Base-by-base conservation (phyloP, 305 asterid species). In the Fraxinus nigra region DNA sequence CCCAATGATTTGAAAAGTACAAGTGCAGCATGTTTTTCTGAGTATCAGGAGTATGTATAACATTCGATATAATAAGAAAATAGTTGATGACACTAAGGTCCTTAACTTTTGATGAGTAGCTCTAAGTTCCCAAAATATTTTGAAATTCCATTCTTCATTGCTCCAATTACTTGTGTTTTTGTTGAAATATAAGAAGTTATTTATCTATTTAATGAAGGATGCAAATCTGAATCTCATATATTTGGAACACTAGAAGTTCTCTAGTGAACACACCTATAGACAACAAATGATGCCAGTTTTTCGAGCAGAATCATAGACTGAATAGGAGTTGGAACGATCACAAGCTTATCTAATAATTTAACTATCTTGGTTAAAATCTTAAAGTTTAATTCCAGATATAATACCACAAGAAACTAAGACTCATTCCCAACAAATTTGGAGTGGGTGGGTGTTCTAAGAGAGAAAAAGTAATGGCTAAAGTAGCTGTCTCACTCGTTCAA, bases 401-500 rank as follows among this genome's bases (percentile, higher is more conserved):
- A 46, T 46, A 3, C 56, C n/a, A 46, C 18, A 13, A 46, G 56
- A 46, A 13, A 46, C 56, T 46, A 46, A 13, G 56, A 46, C 0
- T 46, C 13, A 65, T 65, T 46, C 56, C 77, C 11, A 14, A 79
- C 22, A 18, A 63, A 18, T 32, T 67, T 79, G 33, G 46, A 38
- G 46, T 38, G 80, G 48, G 26, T 56, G 54, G 18, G 35, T 32
- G 3, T 32, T 22, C 32, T 46, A 46, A 46, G 56, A 63, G 14
- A 79, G 18, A 54, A 28, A 86, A 30, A 43, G 38, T 32, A 82
- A 75, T 22, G 72, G 77, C 59, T 80, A 18, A 73, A 43, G 38
- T 14, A 32, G 81, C 16, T 14, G 5, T n/a, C 80, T 85, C 81
- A 95, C 99, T 86, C 89, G 92, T 87, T 95, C 98, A 86, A 95